Percentiles rank a stretch among this genome's conserved stretches.
These are phyloP conservation scores for Vararia minispora DNA, from an alignment of 768 basidiomycete species.

Conservation along the genomic window DNA sequence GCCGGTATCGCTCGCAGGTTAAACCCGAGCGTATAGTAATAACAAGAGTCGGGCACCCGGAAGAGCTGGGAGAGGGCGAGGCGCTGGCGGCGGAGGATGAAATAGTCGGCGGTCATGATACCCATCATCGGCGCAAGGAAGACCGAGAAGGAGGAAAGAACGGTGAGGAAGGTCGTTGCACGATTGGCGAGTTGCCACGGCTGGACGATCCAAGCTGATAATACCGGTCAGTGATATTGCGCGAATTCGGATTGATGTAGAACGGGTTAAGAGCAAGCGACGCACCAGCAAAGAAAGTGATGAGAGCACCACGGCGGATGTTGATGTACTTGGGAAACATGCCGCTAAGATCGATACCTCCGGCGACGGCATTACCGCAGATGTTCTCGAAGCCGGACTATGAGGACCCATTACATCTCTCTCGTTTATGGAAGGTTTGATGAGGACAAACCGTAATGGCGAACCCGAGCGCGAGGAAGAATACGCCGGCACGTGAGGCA, in stretches of 20 bases:
- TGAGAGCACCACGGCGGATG: constrained; percentile 20
- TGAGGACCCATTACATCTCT: neutral
- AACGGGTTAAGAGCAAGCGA: no score
- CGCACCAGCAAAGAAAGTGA: neutral
- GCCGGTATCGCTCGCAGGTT: constrained; percentile 17
- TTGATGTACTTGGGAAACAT: constrained; percentile 32
- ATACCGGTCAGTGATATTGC: no score
- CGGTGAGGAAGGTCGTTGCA: constrained; percentile 24
- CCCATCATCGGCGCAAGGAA: constrained; percentile 34
- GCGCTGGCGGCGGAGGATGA: constrained; percentile 13
- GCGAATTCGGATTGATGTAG: no score
- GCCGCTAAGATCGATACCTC: constrained; percentile 27
- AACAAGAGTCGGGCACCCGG: constrained; percentile 13
- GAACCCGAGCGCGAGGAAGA: constrained; percentile 15
- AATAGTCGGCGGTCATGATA: constrained; percentile 27
- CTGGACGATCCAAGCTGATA: constrained; percentile 28
- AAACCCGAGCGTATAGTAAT: constrained; percentile 16
- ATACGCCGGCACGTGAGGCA: constrained; percentile 14
- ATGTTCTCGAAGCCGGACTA: constrained; percentile 12
- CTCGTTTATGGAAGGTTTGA: neutral
- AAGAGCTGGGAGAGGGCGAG: constrained; percentile 17
- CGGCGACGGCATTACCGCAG: constrained; percentile 15
- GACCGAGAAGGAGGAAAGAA: constrained; percentile 31
- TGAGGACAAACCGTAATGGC: constrained; percentile 14
- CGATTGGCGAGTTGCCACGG: constrained; percentile 35